A percentile compares a stretch with the other conserved stretches of the same genome.
These are phyloP conservation scores for Dactylellina sp. DNA, from an alignment of 2,329 filamentous ascomycete species.

Conservation along the genomic window DNA sequence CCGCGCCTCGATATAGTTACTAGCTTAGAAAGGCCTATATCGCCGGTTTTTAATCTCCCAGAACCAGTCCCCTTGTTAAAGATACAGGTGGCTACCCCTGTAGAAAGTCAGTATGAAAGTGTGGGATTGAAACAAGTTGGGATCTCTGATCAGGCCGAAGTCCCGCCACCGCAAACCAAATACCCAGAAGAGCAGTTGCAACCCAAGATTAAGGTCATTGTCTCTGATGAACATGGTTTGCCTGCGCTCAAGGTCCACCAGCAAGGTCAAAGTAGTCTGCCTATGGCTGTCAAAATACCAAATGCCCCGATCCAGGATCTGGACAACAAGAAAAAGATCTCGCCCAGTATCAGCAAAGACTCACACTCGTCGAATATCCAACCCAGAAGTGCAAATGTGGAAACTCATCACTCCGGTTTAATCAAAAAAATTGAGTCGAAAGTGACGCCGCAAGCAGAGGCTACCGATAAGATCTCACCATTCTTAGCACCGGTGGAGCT, in stretches of 20 bases:
- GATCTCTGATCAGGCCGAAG: not conserved
- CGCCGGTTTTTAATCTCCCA: constrained; percentile 25
- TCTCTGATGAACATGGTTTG: constrained; percentile 7
- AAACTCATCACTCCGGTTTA: not conserved
- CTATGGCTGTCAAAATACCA: not conserved
- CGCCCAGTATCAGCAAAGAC: no score
- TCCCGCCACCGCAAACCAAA: not conserved
- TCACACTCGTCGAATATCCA: not conserved
- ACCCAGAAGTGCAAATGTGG: not conserved
- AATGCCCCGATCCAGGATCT: not conserved
- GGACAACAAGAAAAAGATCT: no score
- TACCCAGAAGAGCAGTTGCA: not conserved
- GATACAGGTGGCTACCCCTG: constrained; percentile 36
- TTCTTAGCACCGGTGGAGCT: constrained; percentile 3
- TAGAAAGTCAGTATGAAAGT: constrained; percentile 14
- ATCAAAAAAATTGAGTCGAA: not conserved
- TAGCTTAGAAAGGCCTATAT: constrained; percentile 14
- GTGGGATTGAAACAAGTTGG: constrained; percentile 7
- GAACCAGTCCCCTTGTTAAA: constrained; percentile 18
- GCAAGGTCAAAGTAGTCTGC: not conserved
- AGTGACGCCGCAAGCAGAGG: not conserved
- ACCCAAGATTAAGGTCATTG: constrained; percentile 8
- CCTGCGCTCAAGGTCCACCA: not conserved
- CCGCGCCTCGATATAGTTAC: constrained; percentile 9
- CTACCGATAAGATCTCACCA: constrained; percentile 1